Conservation (phyloP, 2,329 filamentous ascomycete species). For the Colletotrichum limetticola region DNA sequence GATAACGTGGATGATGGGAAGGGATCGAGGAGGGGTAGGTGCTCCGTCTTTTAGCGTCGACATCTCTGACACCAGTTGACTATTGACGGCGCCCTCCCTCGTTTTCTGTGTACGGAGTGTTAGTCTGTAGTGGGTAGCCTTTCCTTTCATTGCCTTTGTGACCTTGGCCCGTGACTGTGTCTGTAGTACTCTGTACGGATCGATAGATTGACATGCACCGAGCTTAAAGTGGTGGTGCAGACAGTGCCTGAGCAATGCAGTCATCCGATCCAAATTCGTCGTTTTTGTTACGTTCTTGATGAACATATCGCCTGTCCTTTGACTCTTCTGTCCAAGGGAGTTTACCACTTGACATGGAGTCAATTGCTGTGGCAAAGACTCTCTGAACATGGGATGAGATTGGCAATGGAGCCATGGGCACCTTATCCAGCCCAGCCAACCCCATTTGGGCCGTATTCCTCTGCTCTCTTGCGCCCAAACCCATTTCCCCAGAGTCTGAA, state of each 20-base stretch:
- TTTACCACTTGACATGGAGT: too few species aligned
- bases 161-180: not conserved
- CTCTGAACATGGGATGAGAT: not conserved
- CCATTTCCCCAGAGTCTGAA: slow-evolving; percentile 11
- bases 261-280: not conserved
- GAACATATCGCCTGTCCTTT: not conserved
- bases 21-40: slow-evolving; percentile 24
- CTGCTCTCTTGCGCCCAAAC: not conserved
- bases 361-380: not conserved
- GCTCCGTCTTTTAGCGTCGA: slow-evolving; percentile 16
- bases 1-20: not conserved
- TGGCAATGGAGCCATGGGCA: slow-evolving; percentile 10
- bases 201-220: not conserved
- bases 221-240: too few species aligned
- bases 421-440: slow-evolving; percentile 20
- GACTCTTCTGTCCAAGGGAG: not conserved
- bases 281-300: not conserved
- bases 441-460: slow-evolving; percentile 2
- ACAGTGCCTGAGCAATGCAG: not conserved
- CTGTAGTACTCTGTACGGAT: too few species aligned
- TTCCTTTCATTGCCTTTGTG: not conserved
- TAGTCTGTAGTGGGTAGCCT: not conserved
- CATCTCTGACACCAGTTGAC: not conserved
- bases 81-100: not conserved
- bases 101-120: not conserved